These are phyloP conservation scores for Lipomyces orientalis DNA, from an alignment of 805 yeast genomes.

Conservation along the genomic window DNA sequence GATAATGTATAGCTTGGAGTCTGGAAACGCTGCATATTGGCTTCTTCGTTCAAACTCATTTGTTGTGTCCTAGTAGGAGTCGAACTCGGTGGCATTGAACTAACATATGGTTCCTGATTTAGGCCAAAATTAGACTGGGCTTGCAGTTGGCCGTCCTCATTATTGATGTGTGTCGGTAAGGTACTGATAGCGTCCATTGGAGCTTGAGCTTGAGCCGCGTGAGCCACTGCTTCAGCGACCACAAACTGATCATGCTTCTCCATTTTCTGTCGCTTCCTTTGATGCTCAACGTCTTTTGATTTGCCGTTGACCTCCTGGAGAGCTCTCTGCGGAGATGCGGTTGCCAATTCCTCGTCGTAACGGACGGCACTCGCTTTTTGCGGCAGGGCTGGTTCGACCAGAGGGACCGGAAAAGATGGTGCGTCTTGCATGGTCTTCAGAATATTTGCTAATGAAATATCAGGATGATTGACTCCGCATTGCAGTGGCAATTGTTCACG, in stretches of 20 bases:
- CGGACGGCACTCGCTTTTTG: background rate
- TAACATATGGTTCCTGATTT: background rate
- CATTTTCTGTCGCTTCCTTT: background rate
- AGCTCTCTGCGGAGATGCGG: background rate
- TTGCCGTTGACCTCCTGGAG: background rate
- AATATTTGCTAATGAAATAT: constrained; percentile 10
- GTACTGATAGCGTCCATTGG: background rate
- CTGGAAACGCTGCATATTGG: background rate
- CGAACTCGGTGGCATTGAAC: background rate
- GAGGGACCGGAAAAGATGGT: constrained; percentile 1
- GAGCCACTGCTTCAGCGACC: background rate
- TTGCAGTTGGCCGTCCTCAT: background rate
- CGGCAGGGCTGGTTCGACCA: background rate
- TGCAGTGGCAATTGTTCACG: constrained; percentile 11
- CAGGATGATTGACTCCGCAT: background rate
- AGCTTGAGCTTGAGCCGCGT: background rate
- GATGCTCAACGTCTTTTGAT: background rate
- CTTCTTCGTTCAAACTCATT: background rate
- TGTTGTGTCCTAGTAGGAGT: background rate
- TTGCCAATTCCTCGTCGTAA: background rate
- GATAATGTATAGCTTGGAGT: constrained; percentile 3
- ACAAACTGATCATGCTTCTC: background rate
- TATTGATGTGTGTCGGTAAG: background rate
- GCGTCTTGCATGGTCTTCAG: constrained; percentile 15
- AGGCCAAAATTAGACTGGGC: background rate